Evolutionary conservation across 192 early-diverging fungal species (phyloP).

Genomic region (Coemansia sp.): DNA sequence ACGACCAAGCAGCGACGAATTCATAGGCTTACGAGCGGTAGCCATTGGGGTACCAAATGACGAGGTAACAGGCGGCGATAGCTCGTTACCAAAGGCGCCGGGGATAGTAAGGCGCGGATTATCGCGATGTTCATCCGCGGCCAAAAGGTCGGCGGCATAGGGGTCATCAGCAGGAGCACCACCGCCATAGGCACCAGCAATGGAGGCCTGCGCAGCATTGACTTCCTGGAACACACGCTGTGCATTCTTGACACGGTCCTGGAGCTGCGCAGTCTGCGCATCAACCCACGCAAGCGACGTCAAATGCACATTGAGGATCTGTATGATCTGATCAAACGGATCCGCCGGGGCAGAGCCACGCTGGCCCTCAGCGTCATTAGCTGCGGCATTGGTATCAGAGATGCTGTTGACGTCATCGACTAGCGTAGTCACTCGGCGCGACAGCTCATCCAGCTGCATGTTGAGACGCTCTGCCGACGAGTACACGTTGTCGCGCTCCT

Average conservation of each 20-base stretch:
- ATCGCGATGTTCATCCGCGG: neutral
- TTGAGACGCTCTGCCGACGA: conserved; percentile 83
- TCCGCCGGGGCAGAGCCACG: conserved; percentile 25
- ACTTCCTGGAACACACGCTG: conserved; percentile 49
- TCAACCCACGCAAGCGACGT: conserved; percentile 95
- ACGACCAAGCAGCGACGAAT: conserved; percentile 10
- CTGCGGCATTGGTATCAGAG: conserved; percentile 17
- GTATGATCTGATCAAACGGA: conserved; percentile 75
- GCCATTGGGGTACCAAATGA: conserved; percentile 39
- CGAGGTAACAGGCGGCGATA: conserved; percentile 32
- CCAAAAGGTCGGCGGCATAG: neutral
- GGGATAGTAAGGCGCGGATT: conserved; percentile 21
- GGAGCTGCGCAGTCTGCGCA: conserved; percentile 45
- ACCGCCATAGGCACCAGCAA: conserved; percentile 14
- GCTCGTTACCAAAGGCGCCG: conserved; percentile 37
- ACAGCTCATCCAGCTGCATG: conserved; percentile 86
- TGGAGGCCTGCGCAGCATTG: conserved; percentile 26
- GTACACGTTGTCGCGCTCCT: conserved; percentile 86
- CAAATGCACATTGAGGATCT: conserved; percentile 91
- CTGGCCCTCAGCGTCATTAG: conserved; percentile 27
- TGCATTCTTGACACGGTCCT: conserved; percentile 45
- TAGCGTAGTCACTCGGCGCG: conserved; percentile 71
- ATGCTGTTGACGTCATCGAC: conserved; percentile 86
- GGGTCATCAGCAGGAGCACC: neutral
- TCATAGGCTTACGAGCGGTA: conserved; percentile 10